Evolutionary conservation across 176 grass and related monocot genomes (phyloP).

Genomic region (Tillandsia leiboldiana): DNA sequence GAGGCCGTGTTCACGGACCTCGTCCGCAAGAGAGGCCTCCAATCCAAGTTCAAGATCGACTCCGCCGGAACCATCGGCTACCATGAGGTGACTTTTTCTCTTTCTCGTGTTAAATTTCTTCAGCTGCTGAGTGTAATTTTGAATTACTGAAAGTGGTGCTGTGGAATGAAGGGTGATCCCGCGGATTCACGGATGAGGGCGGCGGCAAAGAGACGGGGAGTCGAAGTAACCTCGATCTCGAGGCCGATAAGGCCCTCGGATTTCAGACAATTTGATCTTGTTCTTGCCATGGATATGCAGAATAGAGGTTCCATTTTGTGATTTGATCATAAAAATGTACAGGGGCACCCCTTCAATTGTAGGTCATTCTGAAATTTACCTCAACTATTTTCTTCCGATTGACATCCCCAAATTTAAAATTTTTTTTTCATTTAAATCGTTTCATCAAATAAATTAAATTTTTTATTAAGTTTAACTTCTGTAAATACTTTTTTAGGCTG

Average conservation of each 20-base stretch:
- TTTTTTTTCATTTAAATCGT: neutral
- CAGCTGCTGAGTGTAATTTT: neutral
- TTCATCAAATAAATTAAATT: neutral
- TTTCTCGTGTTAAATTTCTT: slow-evolving; percentile 6
- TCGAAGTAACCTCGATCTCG: slow-evolving; percentile 90
- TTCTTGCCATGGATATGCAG: slow-evolving; percentile 95
- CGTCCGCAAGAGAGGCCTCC: slow-evolving; percentile 54
- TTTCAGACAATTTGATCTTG: slow-evolving; percentile 82
- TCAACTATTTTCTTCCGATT: neutral
- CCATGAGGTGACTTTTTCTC: slow-evolving; percentile 52
- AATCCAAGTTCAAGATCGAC: slow-evolving; percentile 66
- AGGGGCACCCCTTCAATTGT: neutral
- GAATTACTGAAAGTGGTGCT: neutral
- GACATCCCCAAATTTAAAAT: neutral
- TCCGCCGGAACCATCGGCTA: slow-evolving; percentile 91
- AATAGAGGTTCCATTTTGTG: slow-evolving; percentile 47
- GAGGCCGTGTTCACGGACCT: slow-evolving; percentile 77
- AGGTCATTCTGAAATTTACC: too few species aligned
- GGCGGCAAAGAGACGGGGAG: slow-evolving; percentile 64
- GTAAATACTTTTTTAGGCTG: too few species aligned
- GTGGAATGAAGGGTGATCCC: slow-evolving; percentile 41
- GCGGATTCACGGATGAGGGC: slow-evolving; percentile 88
- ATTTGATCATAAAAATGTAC: neutral
- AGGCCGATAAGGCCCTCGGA: slow-evolving; percentile 73
- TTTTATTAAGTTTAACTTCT: neutral